Percentiles rank a stretch among this genome's conserved stretches.
Evolutionary conservation across 495 filamentous ascomycete genomes (phyloP).

Genomic region (Articulospora tetracladia): DNA sequence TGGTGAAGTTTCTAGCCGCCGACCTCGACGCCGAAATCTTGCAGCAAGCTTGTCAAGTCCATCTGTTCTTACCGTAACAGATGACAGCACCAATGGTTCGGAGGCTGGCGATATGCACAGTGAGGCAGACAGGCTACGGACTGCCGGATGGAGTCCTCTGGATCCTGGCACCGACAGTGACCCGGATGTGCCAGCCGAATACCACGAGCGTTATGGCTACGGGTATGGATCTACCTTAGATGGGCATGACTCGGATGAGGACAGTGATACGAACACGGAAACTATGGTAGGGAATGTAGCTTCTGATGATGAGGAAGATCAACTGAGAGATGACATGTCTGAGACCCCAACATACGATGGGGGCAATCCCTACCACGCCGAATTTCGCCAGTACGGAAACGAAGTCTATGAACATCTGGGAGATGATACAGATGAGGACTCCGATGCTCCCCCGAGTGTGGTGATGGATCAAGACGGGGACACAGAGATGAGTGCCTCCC

Average conservation of each 20-base stretch:
- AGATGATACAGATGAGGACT: slow-evolving; percentile 14
- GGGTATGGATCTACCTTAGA: background rate
- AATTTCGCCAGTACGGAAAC: background rate
- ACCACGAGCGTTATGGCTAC: background rate
- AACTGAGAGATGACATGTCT: background rate
- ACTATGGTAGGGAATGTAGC: slow-evolving; percentile 19
- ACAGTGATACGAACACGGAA: slow-evolving; percentile 27
- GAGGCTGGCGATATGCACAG: slow-evolving; percentile 19
- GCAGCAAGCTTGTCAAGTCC: slow-evolving; percentile 1
- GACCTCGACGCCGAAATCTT: slow-evolving; percentile 4
- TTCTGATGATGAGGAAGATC: slow-evolving; percentile 18
- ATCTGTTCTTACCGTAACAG: background rate
- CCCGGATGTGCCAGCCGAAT: slow-evolving; percentile 2
- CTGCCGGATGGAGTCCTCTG: slow-evolving; percentile 26
- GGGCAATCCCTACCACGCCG: background rate
- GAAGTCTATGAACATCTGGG: background rate
- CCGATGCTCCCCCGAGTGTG: background rate
- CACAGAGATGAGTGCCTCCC: slow-evolving; percentile 24
- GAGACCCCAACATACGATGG: slow-evolving; percentile 10
- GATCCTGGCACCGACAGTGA: slow-evolving; percentile 19
- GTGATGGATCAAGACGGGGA: slow-evolving; percentile 25
- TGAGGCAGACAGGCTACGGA: slow-evolving; percentile 18
- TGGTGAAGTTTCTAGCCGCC: slow-evolving; percentile 19
- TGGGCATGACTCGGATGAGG: slow-evolving; percentile 12
- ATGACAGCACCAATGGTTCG: slow-evolving; percentile 12